These are phyloP conservation scores for Phytophthora europaea DNA, from an alignment of 352 stramenopile genomes.

Conservation along the genomic window DNA sequence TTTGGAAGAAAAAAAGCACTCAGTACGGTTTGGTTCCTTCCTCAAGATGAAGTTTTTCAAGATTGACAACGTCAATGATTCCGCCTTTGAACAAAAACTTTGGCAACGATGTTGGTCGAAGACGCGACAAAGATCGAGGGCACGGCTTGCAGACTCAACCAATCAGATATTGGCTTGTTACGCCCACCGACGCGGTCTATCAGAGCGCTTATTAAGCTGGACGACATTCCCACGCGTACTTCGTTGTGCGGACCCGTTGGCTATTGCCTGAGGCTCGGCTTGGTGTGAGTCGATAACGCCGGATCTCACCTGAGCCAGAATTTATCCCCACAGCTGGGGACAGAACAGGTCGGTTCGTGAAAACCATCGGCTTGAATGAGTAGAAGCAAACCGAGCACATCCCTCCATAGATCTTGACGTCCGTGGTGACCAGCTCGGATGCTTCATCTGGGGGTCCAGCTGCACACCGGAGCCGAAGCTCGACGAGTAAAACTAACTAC, in stretches of 20 bases:
- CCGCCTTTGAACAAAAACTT: too few species aligned
- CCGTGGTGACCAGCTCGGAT: background rate
- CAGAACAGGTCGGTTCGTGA: conserved; percentile 1
- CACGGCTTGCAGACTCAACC: too few species aligned
- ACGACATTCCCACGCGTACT: too few species aligned
- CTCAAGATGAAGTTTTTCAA: too few species aligned
- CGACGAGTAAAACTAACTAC: background rate
- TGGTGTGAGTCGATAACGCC: background rate
- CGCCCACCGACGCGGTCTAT: too few species aligned
- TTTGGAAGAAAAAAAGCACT: too few species aligned
- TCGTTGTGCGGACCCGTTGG: background rate
- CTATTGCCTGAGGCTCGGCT: background rate
- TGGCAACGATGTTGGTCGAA: too few species aligned
- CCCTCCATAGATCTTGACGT: background rate
- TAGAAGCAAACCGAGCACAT: background rate
- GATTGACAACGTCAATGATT: too few species aligned
- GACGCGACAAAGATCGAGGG: too few species aligned
- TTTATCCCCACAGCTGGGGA: background rate
- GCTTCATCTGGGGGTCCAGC: background rate
- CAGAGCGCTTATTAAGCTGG: too few species aligned
- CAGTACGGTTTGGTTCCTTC: too few species aligned
- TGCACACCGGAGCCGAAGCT: background rate
- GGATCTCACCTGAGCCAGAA: background rate
- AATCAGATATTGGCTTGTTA: too few species aligned
- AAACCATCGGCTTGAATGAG: background rate